Evolutionary conservation across 202 grass and related monocot genomes (phyloP).

Genomic region (Eragrostis tef): DNA sequence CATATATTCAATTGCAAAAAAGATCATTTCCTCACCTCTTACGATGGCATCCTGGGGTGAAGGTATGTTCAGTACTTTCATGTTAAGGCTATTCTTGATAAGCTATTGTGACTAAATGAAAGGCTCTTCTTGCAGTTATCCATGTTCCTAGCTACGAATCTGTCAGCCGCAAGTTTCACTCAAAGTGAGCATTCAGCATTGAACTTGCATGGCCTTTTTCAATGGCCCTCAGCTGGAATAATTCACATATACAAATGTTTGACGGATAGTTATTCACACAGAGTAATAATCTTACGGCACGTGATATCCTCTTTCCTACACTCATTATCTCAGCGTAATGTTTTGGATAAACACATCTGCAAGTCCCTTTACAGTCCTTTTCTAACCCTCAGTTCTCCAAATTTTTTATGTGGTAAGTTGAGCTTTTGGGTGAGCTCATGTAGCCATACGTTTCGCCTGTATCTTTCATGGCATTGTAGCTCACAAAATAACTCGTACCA

Average conservation of each 20-base stretch:
- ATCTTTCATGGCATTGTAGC: neutral
- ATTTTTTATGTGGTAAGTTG: neutral
- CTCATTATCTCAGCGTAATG: neutral
- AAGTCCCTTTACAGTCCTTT: neutral
- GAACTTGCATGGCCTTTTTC: slow-evolving; percentile 4
- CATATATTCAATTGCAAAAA: slow-evolving; percentile 54
- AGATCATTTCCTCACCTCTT: slow-evolving; percentile 63
- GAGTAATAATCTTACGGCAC: slow-evolving; percentile 13
- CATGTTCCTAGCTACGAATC: slow-evolving; percentile 67
- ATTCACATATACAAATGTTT: neutral
- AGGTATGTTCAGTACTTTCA: slow-evolving; percentile 40
- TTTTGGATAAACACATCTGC: slow-evolving; percentile 10
- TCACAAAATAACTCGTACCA: neutral
- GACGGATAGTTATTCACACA: neutral
- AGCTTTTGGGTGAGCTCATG: neutral
- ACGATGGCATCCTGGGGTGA: slow-evolving; percentile 73
- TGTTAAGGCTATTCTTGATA: neutral
- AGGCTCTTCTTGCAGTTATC: slow-evolving; percentile 49
- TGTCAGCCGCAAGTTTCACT: slow-evolving; percentile 62
- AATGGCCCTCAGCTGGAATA: slow-evolving; percentile 23
- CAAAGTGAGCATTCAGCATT: slow-evolving; percentile 37
- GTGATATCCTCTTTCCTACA: neutral
- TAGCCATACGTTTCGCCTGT: neutral
- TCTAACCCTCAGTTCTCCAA: neutral
- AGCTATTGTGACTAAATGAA: neutral